Base-by-base conservation (phyloP, 1,284 basidiomycete genomes). In the Ustilago trichophora region DNA sequence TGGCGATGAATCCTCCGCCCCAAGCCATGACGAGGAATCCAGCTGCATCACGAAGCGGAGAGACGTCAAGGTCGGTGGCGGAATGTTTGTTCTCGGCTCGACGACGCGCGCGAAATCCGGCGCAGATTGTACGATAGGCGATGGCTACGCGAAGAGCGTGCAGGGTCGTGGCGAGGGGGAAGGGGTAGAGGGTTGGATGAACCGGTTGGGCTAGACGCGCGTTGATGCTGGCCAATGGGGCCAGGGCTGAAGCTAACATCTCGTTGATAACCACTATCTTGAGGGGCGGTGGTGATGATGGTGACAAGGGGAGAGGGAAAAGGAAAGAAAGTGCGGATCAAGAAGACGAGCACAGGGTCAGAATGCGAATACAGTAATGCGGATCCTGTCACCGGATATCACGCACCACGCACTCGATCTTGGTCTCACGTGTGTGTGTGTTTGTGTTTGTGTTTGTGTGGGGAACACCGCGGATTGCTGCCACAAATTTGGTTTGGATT, bases 11-110 rank as follows among this genome's bases (percentile, higher is more conserved):
- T 8, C 65, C 57, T 11, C 75, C 75, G 12, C 75, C 75, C 75
- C 75, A 77, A 3, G 67, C 62, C 75, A 77, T 77, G 29, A 77
- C 66, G 35, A 76, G 60, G 50, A 74, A 77, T 10, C 75, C 75
- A 4, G 54, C 73, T 2, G 57, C 36, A 46, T 77, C 65, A 35
- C 54, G 56, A 11, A 63, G 40, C 21, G 6, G 27, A 5, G 58
- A 64, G 25, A 69, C 52, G 26, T 56, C 46, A 6, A 60, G 47
- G 22, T 64, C 55, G 18, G 47, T 6, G 4, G 56, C 19, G 4
- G 55, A 11, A 16, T 49, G 42, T 15, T 52, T 51, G 33, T 16
- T 34, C 35, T 69, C 58, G 11, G 55, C 44, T 1, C 41, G 37
- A 24, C 66, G 59, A 31, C 66, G 59, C 0, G 50, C 46, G 10